A percentile compares a stretch with the other conserved stretches of the same genome.
These are phyloP conservation scores for Sonneratia alba DNA, from an alignment of 345 rosid species.

Conservation along the genomic window DNA sequence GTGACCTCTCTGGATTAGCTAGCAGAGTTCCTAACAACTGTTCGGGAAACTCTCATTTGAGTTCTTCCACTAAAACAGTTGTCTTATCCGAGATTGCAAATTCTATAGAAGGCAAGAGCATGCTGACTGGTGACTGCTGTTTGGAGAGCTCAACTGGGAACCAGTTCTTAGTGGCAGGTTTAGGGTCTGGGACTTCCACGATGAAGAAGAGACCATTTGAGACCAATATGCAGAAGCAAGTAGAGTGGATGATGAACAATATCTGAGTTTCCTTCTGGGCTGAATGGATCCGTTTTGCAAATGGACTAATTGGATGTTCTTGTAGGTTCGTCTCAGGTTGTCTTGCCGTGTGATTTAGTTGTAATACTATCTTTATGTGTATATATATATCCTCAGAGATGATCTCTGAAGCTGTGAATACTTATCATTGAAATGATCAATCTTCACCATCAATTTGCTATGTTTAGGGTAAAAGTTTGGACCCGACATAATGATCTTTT, in stretches of 20 bases:
- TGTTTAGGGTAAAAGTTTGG: background rate
- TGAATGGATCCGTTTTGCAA: background rate
- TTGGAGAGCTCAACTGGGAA: constrained; percentile 63
- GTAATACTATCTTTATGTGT: background rate
- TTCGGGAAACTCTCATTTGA: constrained; percentile 21
- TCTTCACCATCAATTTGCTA: background rate
- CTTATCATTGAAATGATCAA: background rate
- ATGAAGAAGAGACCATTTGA: constrained; percentile 33
- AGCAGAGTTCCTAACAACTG: constrained; percentile 54
- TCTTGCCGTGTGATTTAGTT: background rate
- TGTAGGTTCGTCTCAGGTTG: background rate
- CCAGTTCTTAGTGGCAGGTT: constrained; percentile 40
- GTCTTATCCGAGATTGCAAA: constrained; percentile 47
- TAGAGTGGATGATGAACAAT: constrained; percentile 67
- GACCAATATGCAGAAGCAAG: constrained; percentile 44
- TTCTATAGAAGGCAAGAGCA: background rate
- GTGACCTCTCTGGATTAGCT: constrained; percentile 80
- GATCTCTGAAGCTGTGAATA: background rate
- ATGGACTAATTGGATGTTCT: background rate
- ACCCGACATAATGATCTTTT: background rate
- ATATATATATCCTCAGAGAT: background rate
- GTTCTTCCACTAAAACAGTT: background rate
- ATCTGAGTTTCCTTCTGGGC: constrained; percentile 14
- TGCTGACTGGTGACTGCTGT: constrained; percentile 44
- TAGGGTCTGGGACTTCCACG: constrained; percentile 32